Conservation (phyloP, 1,284 basidiomycete species). For the Xerocomus nothofagi region DNA sequence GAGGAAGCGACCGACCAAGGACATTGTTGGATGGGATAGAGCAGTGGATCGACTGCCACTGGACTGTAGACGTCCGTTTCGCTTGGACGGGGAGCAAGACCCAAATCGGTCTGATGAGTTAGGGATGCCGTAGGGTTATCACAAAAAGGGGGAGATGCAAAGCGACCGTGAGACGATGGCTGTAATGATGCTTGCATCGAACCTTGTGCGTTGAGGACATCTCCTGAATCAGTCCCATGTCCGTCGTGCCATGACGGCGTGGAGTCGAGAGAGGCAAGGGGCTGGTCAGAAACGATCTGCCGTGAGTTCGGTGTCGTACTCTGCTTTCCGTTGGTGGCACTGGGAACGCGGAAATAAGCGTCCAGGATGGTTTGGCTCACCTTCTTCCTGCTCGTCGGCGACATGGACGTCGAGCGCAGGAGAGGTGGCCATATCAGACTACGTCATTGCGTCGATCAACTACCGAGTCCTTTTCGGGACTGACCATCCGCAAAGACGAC, state of each 20-base stretch:
- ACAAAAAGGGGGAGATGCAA: conserved; percentile 12
- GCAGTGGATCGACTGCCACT: conserved; percentile 48
- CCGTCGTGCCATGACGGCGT: conserved; percentile 13
- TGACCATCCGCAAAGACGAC: conserved; percentile 11
- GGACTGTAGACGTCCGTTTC: conserved; percentile 26
- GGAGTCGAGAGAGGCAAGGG: conserved; percentile 12
- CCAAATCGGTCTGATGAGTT: conserved; percentile 3
- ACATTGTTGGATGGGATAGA: conserved; percentile 38
- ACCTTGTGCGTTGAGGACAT: conserved; percentile 9
- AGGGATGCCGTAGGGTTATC: conserved; percentile 8
- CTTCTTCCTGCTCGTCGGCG: conserved; percentile 30
- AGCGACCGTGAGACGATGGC: conserved; percentile 18
- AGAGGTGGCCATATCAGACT: conserved; percentile 17
- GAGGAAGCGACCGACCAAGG: conserved; percentile 42
- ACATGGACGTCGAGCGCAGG: conserved; percentile 18
- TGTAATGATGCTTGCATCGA: conserved; percentile 7
- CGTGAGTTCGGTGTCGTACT: conserved; percentile 10
- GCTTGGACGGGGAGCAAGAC: conserved; percentile 4
- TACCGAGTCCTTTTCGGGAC: conserved; percentile 19
- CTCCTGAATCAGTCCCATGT: conserved; percentile 31
- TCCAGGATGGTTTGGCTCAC: conserved; percentile 28
- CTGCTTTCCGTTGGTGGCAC: conserved; percentile 17
- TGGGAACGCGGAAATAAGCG: conserved; percentile 28
- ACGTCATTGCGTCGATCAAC: conserved; percentile 33
- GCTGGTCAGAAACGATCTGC: conserved; percentile 21